These are phyloP conservation scores for Acacia crassicarpa DNA, from an alignment of 306 rosid species.

Conservation along the genomic window DNA sequence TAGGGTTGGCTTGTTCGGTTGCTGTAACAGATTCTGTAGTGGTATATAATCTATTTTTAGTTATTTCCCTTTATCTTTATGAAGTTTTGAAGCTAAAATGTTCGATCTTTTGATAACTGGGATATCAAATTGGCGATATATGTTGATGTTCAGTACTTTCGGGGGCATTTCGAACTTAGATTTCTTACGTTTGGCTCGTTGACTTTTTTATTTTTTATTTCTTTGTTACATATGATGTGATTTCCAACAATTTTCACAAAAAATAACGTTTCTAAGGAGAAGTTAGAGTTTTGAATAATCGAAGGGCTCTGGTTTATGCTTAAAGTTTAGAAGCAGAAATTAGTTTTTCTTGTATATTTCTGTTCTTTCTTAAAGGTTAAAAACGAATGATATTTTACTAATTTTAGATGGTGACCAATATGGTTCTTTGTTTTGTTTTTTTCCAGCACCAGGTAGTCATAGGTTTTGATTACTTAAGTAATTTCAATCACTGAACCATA, in stretches of 20 bases:
- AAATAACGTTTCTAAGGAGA: neutral
- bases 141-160: neutral
- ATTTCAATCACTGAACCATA: neutral
- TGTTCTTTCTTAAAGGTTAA: neutral
- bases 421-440: neutral
- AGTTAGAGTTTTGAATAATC: neutral
- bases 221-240: neutral
- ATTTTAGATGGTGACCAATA: neutral
- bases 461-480: neutral
- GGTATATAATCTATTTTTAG: neutral
- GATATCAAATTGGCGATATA: neutral
- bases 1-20: neutral
- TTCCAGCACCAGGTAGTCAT: neutral
- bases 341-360: neutral
- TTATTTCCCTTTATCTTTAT: neutral
- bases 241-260: neutral
- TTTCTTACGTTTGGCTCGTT: neutral
- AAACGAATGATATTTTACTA: neutral
- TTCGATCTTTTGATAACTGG: neutral
- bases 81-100: neutral
- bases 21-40: neutral
- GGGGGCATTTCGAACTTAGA: neutral
- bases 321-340: neutral
- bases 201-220: neutral
- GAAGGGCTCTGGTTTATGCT: conserved; percentile 7